Evolutionary conservation across 176 grass and related monocot genomes (phyloP).

Genomic region (Phragmites australis): DNA sequence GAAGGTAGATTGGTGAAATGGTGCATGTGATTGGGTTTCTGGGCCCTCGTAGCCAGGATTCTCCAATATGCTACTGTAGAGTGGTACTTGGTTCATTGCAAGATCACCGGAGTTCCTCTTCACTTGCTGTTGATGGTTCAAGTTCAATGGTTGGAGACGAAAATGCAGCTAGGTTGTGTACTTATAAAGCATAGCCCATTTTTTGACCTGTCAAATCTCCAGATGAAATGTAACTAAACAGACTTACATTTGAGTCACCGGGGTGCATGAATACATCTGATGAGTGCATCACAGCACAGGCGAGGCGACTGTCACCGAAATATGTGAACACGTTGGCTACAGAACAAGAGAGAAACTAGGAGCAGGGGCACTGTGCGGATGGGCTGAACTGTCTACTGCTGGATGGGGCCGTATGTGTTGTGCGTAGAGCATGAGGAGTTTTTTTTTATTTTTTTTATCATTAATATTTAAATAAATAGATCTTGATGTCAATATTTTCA

Average conservation of each 20-base stretch:
- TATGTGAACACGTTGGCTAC: neutral
- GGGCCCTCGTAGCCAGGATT: slow-evolving; percentile 23
- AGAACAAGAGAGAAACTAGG: neutral
- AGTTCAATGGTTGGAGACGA: neutral
- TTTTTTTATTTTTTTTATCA: too few relatives aligned
- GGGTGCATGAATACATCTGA: too few relatives aligned
- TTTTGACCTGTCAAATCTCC: too few relatives aligned
- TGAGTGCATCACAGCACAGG: too few relatives aligned
- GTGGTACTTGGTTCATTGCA: neutral
- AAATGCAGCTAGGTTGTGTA: neutral
- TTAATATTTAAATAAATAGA: too few relatives aligned
- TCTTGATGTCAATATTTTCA: too few relatives aligned
- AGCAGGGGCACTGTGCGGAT: neutral
- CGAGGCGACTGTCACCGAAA: neutral
- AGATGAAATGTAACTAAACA: too few relatives aligned
- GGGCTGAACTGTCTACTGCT: neutral
- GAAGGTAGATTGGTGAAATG: slow-evolving; percentile 15
- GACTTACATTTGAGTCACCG: neutral
- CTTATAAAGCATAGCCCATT: too few relatives aligned
- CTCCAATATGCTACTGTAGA: neutral
- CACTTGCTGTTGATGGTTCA: neutral
- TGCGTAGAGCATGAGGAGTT: too few relatives aligned
- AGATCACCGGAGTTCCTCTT: slow-evolving; percentile 5
- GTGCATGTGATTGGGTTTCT: slow-evolving; percentile 37
- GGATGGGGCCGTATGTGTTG: too few relatives aligned